Conservation (phyloP, 2,329 filamentous ascomycete species). For the Botrytis aclada region DNA sequence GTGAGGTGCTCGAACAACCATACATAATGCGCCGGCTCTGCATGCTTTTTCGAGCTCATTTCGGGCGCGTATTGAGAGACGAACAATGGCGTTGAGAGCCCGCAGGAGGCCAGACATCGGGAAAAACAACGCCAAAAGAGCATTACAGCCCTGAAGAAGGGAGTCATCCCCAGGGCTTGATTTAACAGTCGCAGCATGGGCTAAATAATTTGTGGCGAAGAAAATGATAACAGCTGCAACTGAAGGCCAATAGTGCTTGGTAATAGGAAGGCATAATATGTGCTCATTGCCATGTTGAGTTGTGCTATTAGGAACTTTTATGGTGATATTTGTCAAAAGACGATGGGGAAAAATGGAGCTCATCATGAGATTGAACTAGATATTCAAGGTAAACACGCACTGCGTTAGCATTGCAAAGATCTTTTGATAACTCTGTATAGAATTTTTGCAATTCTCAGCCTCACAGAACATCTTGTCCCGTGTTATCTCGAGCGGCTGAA, state of each 20-base stretch:
- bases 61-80: background rate
- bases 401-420: background rate
- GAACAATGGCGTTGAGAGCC: constrained; percentile 21
- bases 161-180: constrained; percentile 26
- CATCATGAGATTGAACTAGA: background rate
- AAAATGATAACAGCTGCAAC: constrained; percentile 28
- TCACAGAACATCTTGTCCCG: background rate
- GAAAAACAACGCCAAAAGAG: constrained; percentile 21
- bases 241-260: background rate
- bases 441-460: background rate
- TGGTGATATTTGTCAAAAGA: background rate
- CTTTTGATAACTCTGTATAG: background rate
- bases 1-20: constrained; percentile 26
- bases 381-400: background rate
- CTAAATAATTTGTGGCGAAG: constrained; percentile 33
- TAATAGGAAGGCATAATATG: background rate
- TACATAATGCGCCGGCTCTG: constrained; percentile 30
- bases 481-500: background rate
- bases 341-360: background rate
- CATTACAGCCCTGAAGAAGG: constrained; percentile 2
- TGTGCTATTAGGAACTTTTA: background rate
- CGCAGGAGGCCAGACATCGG: constrained; percentile 25
- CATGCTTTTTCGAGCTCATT: constrained; percentile 21
- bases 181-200: constrained; percentile 30
- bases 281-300: constrained; percentile 2